Percentiles rank a stretch among this genome's conserved stretches.
Evolutionary conservation across 108 stramenopile genomes (phyloP).

Genomic region (Phaeodactylum tricornutum): DNA sequence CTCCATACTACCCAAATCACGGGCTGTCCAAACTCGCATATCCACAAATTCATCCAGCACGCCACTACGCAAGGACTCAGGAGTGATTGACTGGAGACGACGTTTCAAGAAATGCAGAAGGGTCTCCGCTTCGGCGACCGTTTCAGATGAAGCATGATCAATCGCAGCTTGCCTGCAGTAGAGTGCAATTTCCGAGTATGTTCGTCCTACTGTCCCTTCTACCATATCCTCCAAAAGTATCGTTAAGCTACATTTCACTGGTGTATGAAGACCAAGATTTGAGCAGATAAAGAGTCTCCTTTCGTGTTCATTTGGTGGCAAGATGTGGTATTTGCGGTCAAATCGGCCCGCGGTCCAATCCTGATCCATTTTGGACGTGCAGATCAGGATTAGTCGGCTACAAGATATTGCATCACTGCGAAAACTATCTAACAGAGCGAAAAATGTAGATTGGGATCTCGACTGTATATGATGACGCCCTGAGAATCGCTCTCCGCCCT

Average conservation of each 20-base stretch:
- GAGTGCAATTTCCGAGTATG: slow-evolving; percentile 50
- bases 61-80: slow-evolving; percentile 50
- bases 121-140: background rate
- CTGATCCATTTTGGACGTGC: slow-evolving; percentile 30
- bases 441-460: background rate
- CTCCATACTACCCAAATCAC: slow-evolving; percentile 22
- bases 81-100: slow-evolving; percentile 27
- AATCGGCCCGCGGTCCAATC: slow-evolving; percentile 36
- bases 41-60: slow-evolving; percentile 60
- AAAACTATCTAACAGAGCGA: background rate
- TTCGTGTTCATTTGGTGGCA: slow-evolving; percentile 31
- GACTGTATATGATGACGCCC: background rate
- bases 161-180: slow-evolving; percentile 44
- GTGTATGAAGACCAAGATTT: background rate
- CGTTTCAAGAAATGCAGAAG: slow-evolving; percentile 30
- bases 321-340: slow-evolving; percentile 28
- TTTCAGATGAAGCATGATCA: background rate
- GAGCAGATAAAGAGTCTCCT: slow-evolving; percentile 28
- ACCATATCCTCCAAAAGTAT: slow-evolving; percentile 24
- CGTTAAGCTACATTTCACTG: background rate
- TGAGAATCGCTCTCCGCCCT: too few species aligned
- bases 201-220: slow-evolving; percentile 37
- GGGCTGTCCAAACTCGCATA: slow-evolving; percentile 44
- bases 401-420: slow-evolving; percentile 1
- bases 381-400: slow-evolving; percentile 46